Base-by-base conservation (phyloP, 768 basidiomycete species). In the Suillus americanus region DNA sequence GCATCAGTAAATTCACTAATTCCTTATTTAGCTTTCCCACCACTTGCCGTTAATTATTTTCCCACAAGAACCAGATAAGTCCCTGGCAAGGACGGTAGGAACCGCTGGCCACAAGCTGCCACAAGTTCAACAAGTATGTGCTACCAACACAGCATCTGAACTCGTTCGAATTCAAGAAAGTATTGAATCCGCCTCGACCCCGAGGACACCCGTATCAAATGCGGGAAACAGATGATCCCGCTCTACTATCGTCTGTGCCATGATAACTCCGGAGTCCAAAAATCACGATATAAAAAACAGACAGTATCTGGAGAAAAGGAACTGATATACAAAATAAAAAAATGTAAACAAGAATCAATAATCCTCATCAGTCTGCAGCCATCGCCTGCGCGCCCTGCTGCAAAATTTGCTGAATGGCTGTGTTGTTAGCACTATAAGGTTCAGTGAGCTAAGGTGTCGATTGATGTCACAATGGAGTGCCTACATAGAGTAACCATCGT, bases 401-500 rank as follows among this genome's bases (percentile, higher is more conserved):
- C 38, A 59, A 16, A 16, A 59, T 59, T 28, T 59, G 56, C 20
- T 59, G 56, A 40, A 59, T 59, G 16, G 38, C 56, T 20, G 38
- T 1, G 56, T 28, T 59, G 10, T 40, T 28, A 18, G 56, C 56
- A 59, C 56, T 59, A 59, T 18, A 28, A 28, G 5, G 3, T 28
- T 40, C 38, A 41, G 18, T 59, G 38, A 59, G 38, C 25, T 7
- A 18, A 9, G 5, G 10, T 33, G 12, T 59, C 9, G 18, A 12
- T 59, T 28, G 2, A 28, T 5, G 10, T 20, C 25, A 59, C 25
- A 41, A 40, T 4, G 25, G 18, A 13, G 18, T 33, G 59, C 77
- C 51, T 41, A 77, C 76, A 64, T 78, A 50, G 79, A 79, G 68
- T 89, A 89, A 71, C 89, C 89, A 73, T 90, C 89, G 60, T 87